Base-by-base conservation (phyloP, 305 asterid genomes). In the Fraxinus angustifolia region DNA sequence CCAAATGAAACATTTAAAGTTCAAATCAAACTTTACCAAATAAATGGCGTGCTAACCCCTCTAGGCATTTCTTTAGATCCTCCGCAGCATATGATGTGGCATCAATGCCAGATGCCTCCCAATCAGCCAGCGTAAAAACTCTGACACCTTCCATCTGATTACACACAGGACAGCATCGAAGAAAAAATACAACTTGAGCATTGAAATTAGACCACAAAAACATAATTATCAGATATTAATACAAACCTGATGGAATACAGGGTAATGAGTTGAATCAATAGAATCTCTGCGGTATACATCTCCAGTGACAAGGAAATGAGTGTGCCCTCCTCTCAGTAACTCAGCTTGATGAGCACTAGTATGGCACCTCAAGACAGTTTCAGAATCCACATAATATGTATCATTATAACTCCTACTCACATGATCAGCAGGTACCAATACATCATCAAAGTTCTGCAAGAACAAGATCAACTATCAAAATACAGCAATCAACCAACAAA, bases 291-390 rank as follows among this genome's bases (percentile, higher is more conserved):
- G 95, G 81, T 95, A 95, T 80, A 95, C 99, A 90, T 95, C 99
- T 85, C 99, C 99, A 11, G 97, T 88, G 48, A 92, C 97, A 71
- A 95, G 93, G 83, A 95, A 95, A 87, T 91, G 90, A 42, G 92
- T 90, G 82, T 91, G 87, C 26, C 98, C 99, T 84, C 82, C 85
- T 67, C 92, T 85, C 80, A 93, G 90, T 76, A 94, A 82, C 87
- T 96, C 97, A 73, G 97, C 97, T 87, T 96, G 99, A 90, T 96
- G 98, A 6, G 99, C 98, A 87, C 99, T 96, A 4, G 99, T 93
- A 87, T 94, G 99, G 87, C 99, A 96, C 88, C 99, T 92, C 85
- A 94, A 80, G 68, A 96, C 97, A 68, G 97, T 96, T 89, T 94
- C 92, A 82, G 97, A 88, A 85, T 96, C 96, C 42, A 96, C 93